Evolutionary conservation across 768 basidiomycete genomes (phyloP).

Genomic region (Pleurotus salmoneostramineus): DNA sequence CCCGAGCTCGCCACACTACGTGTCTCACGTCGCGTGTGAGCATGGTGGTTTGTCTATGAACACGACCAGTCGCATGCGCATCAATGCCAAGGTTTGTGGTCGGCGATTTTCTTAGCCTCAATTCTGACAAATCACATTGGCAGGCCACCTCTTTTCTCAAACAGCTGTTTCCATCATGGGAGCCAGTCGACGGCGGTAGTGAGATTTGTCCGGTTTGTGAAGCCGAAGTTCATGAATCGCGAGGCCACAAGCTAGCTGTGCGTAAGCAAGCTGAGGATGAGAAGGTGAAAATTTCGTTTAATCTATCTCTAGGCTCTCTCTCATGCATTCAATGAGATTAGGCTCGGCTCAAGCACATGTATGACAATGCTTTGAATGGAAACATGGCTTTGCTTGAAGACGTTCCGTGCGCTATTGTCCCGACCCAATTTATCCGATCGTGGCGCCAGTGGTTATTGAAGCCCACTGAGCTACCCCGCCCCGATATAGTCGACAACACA

Average conservation of each 20-base stretch:
- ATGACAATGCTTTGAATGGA: conserved; percentile 48
- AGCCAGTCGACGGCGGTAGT: conserved; percentile 42
- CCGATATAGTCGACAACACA: conserved; percentile 58
- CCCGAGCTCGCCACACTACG: conserved; percentile 58
- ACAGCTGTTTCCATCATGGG: conserved; percentile 63
- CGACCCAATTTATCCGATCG: conserved; percentile 54
- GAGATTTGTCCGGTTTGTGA: conserved; percentile 67
- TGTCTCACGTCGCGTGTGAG: conserved; percentile 63
- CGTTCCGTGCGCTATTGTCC: conserved; percentile 53
- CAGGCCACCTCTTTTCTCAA: conserved; percentile 58
- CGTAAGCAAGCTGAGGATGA: conserved; percentile 74
- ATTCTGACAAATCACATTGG: conserved; percentile 10
- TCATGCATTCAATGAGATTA: conserved; percentile 21
- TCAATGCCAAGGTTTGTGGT: conserved; percentile 52
- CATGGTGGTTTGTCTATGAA: conserved; percentile 62
- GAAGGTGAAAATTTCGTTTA: conserved; percentile 45
- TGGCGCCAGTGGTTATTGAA: conserved; percentile 72
- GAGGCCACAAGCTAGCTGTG: conserved; percentile 57
- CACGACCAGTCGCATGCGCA: conserved; percentile 49
- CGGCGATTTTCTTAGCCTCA: not conserved
- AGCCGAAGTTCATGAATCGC: conserved; percentile 45
- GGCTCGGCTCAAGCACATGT: conserved; percentile 63
- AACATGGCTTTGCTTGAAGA: conserved; percentile 42
- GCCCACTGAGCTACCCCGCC: conserved; percentile 52
- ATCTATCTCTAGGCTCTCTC: conserved; percentile 9